Percentiles rank a stretch among this genome's conserved stretches.
Conservation (phyloP, 352 stramenopile genomes). For the Plasmopara muralis region DNA sequence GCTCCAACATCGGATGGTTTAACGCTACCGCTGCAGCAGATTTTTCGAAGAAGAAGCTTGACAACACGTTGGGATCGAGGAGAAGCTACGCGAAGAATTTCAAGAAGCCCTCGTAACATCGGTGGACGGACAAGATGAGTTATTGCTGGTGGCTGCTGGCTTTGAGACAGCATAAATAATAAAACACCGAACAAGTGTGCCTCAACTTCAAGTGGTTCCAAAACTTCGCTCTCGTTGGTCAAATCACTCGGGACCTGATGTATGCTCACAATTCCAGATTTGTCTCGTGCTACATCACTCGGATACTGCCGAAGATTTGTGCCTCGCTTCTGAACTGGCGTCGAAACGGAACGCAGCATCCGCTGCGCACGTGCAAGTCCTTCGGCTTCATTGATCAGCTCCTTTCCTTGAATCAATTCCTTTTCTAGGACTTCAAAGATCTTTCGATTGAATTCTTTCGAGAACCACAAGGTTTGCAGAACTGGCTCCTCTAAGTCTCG, state of each 20-base stretch:
- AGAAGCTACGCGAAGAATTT: constrained; percentile 71
- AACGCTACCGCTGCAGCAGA: constrained; percentile 68
- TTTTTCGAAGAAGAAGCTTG: constrained; percentile 63
- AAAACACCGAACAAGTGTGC: constrained; percentile 62
- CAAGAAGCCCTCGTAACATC: constrained; percentile 65
- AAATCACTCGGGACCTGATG: constrained; percentile 32
- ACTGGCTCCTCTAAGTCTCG: constrained; percentile 64
- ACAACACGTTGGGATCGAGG: constrained; percentile 77
- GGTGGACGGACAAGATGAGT: constrained; percentile 50
- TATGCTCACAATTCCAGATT: constrained; percentile 31
- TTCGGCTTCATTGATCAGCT: constrained; percentile 65
- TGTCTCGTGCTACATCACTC: constrained; percentile 35
- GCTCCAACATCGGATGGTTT: constrained; percentile 55
- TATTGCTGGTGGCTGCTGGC: constrained; percentile 48
- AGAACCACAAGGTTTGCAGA: constrained; percentile 83
- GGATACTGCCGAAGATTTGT: constrained; percentile 38
- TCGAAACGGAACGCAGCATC: constrained; percentile 79
- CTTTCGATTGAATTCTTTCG: constrained; percentile 81
- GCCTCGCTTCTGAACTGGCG: constrained; percentile 55
- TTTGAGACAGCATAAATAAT: constrained; percentile 78
- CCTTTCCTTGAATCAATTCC: constrained; percentile 62
- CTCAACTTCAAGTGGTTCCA: constrained; percentile 79
- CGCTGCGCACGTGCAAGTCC: constrained; percentile 69
- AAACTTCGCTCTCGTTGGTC: constrained; percentile 29
- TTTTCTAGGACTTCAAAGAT: constrained; percentile 82